A percentile compares a stretch with the other conserved stretches of the same genome.
phyloP scores from a whole-genome alignment of 768 basidiomycete genomes.

The Cystobasidium tubakii region DNA sequence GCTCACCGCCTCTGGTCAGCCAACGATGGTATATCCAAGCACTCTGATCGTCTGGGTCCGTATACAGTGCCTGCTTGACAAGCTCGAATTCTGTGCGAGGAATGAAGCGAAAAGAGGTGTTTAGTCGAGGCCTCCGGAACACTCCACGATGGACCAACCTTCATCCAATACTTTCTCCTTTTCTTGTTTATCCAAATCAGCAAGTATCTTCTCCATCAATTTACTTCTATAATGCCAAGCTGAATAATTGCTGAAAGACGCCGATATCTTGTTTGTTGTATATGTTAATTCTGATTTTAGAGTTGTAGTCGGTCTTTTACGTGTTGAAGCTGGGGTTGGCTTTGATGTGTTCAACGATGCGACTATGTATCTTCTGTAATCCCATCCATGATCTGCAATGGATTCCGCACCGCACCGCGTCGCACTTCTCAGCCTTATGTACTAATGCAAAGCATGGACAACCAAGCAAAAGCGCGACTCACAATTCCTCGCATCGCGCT shows the following conservation, averaged over 20 bases:
- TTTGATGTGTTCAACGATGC: conserved; percentile 57
- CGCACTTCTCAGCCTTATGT: too few species aligned
- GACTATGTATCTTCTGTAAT: conserved; percentile 82
- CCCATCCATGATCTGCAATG: conserved; percentile 95
- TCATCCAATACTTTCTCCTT: conserved; percentile 59
- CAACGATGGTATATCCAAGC: conserved; percentile 99
- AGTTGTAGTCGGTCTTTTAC: conserved; percentile 48
- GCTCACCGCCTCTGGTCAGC: conserved; percentile 71
- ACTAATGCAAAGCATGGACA: too few species aligned
- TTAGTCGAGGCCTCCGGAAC: too few species aligned
- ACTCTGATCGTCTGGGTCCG: conserved; percentile 91
- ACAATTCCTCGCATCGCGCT: conserved; percentile 91
- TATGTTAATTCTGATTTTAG: conserved; percentile 66
- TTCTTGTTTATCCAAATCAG: conserved; percentile 53
- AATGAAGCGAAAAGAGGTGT: background rate
- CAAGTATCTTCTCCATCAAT: conserved; percentile 54
- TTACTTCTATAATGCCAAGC: conserved; percentile 89
- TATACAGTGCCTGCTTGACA: conserved; percentile 88
- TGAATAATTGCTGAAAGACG: conserved; percentile 94
- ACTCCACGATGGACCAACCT: conserved; percentile 53
- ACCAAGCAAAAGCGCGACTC: conserved; percentile 46
- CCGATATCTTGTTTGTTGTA: conserved; percentile 81
- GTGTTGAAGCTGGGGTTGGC: background rate
- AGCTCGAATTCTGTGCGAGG: conserved; percentile 74
- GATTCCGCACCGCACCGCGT: too few species aligned